Base-by-base conservation (phyloP, 176 grass and related monocot genomes). In the Alopecurus myosuroides region DNA sequence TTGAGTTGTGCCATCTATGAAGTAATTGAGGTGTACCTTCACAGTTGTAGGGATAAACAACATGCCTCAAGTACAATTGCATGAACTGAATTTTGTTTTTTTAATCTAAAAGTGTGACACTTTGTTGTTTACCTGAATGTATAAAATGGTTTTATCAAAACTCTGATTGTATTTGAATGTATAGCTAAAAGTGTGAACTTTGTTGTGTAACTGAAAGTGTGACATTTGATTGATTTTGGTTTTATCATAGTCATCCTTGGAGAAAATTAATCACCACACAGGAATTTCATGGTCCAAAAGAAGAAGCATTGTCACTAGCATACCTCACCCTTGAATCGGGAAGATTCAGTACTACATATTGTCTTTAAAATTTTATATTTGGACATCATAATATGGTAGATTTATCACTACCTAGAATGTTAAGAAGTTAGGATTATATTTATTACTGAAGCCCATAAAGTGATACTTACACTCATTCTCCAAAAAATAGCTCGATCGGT, bases 381-480 rank as follows among this genome's bases (percentile, higher is more conserved):
- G 37, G 17, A 30, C 49, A 48, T 63, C 40, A 22, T 1, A 45
- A 28, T 15, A 62, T 50, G 28, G 41, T 53, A 86, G 42, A 33
- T 7, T 18, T 56, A 78, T 19, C 17, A 33, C 17, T 44, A 63
- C 15, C 9, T 74, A 65, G 45, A 80, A 35, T 11, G 0, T 1
- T 11, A 57, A 55, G 40, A 14, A 57, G 55, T 70, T 55, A 55
- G 52, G 22, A 3, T 55, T 68, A 14, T 33, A 11, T 50, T 51
- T 40, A 15, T 28, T 76, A 63, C 20, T 62, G 50, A 74, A 82
- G 45, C n/a, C 55, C 23, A 71, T 0, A 22, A 65, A 56, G 30
- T n/a, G 14, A 63, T 81, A 86, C 88, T 93, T 92, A 98, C 95
- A 48, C 52, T 98, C 95, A 87, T 98, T 98, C 67, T 98, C 95